These are phyloP conservation scores for Viola odorata DNA, from an alignment of 345 rosid species.

Conservation along the genomic window DNA sequence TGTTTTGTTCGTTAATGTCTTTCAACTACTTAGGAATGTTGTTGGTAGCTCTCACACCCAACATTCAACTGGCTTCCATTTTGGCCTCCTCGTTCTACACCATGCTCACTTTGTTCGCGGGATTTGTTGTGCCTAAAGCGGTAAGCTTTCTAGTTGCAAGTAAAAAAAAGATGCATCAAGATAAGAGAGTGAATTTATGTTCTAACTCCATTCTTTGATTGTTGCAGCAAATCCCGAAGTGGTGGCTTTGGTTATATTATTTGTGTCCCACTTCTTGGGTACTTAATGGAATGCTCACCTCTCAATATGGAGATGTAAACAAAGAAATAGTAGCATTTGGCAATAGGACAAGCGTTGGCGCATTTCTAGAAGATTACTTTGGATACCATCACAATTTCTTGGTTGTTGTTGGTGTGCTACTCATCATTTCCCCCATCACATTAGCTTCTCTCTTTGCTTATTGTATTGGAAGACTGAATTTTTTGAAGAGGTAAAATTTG, in stretches of 20 bases:
- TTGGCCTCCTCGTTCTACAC: conserved; percentile 37
- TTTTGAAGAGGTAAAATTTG: conserved; percentile 45
- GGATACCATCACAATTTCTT: conserved; percentile 45
- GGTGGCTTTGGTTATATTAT: conserved; percentile 83
- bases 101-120: conserved; percentile 50
- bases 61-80: conserved; percentile 47
- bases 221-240: conserved; percentile 66
- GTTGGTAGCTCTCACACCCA: conserved; percentile 61
- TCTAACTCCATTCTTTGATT: background rate
- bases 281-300: conserved; percentile 46
- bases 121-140: conserved; percentile 58
- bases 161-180: no score
- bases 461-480: conserved; percentile 48
- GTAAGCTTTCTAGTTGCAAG: conserved; percentile 33
- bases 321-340: conserved; percentile 42
- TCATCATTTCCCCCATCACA: conserved; percentile 42
- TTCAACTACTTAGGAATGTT: conserved; percentile 65
- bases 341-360: conserved; percentile 31
- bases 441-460: conserved; percentile 53
- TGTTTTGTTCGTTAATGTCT: conserved; percentile 48
- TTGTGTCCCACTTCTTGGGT: conserved; percentile 68
- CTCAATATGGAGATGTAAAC: conserved; percentile 70
- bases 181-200: no score
- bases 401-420: conserved; percentile 30
- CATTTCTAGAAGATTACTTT: conserved; percentile 48